Base-by-base conservation (phyloP, 2,329 filamentous ascomycete genomes). In the Aspergillus spinulosporus region DNA sequence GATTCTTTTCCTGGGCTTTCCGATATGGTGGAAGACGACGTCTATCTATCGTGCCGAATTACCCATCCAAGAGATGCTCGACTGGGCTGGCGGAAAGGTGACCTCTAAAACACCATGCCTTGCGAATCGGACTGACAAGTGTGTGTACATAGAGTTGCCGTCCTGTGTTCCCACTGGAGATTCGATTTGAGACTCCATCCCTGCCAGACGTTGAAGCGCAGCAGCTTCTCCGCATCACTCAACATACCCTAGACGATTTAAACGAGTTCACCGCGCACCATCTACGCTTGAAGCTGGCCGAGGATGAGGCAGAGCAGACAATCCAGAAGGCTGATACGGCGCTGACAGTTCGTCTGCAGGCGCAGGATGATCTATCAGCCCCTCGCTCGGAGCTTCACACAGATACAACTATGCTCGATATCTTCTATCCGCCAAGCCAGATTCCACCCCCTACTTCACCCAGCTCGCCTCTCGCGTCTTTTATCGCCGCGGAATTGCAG, bases 11-110 rank as follows among this genome's bases (percentile, higher is more conserved):
- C 76, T 99, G 4, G 94, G 94, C 2, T 73, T 99, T 63, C 94
- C 94, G 56, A 88, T 96, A 83, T 99, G 94, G 94, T 95, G 91
- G 86, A 87, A 86, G 72, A 97, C 94, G 0, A 99, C 94, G 3
- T 88, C 89, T 0, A 96, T 97, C 54, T 92, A 96, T 73, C 85
- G 94, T 54, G 92, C 93, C 9, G 82, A 86, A 44, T 78, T 99
- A 64, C 94, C 94, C 4, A 74, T 97, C 63, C 83, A 88, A 68
- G 83, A 87, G 53, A 99, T 99, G 94, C 84, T 89, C 64, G 84
- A 88, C 59, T 97, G 94, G 93, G 89, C 91, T 7, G 89, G 95
- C 68, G 92, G 92, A 62, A 90, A 89, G 82, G 92, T 95, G 73
- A 15, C 29, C 15, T 14, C 11, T 29, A 47, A 14, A 34, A 11